Conservation (phyloP, 2,329 filamentous ascomycete species). For the Trichothecium roseum region DNA sequence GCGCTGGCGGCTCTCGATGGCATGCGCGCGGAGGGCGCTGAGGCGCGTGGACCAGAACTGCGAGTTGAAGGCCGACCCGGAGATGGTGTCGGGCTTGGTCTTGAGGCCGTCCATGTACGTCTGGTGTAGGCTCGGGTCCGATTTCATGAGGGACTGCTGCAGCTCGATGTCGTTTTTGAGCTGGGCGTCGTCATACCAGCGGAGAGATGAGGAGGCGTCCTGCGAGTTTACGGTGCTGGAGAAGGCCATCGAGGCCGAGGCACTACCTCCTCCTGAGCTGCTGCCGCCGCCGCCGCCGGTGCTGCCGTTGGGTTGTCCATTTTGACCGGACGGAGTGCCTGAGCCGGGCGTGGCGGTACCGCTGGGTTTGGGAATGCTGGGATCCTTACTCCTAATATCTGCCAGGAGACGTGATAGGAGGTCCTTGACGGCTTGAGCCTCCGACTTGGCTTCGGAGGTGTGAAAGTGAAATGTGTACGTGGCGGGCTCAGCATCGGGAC, state of each 20-base stretch:
- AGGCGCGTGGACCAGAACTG: conserved; percentile 93
- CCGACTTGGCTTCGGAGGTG: conserved; percentile 63
- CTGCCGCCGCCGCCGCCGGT: neutral
- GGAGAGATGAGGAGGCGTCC: conserved; percentile 40
- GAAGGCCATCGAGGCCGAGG: conserved; percentile 66
- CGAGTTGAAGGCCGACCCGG: conserved; percentile 68
- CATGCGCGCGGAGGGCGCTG: conserved; percentile 78
- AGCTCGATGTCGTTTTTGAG: conserved; percentile 70
- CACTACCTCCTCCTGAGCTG: conserved; percentile 20
- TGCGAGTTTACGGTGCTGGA: conserved; percentile 53
- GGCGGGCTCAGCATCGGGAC: conserved; percentile 47
- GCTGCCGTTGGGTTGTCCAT: conserved; percentile 14
- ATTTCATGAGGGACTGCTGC: conserved; percentile 80
- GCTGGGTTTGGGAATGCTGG: conserved; percentile 36
- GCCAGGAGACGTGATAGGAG: conserved; percentile 69
- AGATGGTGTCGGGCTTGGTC: conserved; percentile 77
- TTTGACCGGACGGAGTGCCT: conserved; percentile 14
- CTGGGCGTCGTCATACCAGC: conserved; percentile 71
- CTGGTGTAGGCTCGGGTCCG: conserved; percentile 63
- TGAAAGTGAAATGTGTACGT: conserved; percentile 87
- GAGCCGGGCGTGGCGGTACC: conserved; percentile 15
- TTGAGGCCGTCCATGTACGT: conserved; percentile 79
- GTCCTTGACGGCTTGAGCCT: conserved; percentile 80
- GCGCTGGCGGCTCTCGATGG: conserved; percentile 77
- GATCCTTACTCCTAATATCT: conserved; percentile 48